Base-by-base conservation (phyloP, 2,329 filamentous ascomycete species). In the Cladosporium sp. region DNA sequence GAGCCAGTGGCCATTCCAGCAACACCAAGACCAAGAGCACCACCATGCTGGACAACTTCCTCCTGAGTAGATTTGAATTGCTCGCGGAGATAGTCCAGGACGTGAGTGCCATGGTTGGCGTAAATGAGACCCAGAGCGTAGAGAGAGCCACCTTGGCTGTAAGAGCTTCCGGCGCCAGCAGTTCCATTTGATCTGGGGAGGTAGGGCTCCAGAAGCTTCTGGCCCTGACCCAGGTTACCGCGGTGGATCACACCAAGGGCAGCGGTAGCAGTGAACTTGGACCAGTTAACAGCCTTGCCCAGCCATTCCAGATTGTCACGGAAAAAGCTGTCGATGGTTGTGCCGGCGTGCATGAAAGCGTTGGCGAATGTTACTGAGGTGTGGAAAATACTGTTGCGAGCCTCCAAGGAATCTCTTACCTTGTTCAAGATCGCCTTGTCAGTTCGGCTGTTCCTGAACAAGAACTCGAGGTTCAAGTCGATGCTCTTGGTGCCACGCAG, bases 201-300 rank as follows among this genome's bases (percentile, higher is more conserved):
- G 64, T 98, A 98, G 3, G 93, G 93, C 63, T 95, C 90, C 12
- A 98, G 78, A 2, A 98, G 79, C 72, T 95, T 95, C 64, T 90
- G 84, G 1, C 91, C 93, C 64, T 98, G 92, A 19, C 86, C 87
- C 52, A 98, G 77, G 69, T 98, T 98, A 50, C 93, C 93, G 39
- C 90, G 86, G 69, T 98, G 93, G 55, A 98, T 96, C 45, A 97
- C 93, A 68, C 93, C 93, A 5, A 98, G 77, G 7, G 93, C 93
- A 50, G 93, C 93, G 4, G 93, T 98, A 12, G 93, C 93, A 0
- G 93, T 96, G 68, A 98, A 98, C 68, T 98, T 98, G 54, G 91
- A 96, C 93, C 93, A 98, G 74, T 98, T 98, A 41, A 97, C 90
- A 20, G 93, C 93, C 75, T 97, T 98, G 53, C 92, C 91, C 3